A percentile compares a stretch with the other conserved stretches of the same genome.
These are phyloP conservation scores for Termitomyces sp. DNA, from an alignment of 768 basidiomycete species.

Conservation along the genomic window DNA sequence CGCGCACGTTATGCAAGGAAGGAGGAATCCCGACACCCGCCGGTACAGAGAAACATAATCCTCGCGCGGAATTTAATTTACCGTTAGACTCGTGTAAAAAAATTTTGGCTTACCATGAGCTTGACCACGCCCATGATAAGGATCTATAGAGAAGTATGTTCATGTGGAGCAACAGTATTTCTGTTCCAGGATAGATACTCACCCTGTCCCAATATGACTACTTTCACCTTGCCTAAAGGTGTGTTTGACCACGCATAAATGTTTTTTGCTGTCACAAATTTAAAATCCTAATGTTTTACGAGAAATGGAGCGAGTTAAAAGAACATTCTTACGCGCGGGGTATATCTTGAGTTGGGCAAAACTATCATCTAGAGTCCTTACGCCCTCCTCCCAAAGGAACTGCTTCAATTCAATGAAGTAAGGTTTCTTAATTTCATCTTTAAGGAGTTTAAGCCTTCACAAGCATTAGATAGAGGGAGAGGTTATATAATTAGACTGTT, in stretches of 20 bases:
- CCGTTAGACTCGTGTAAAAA: background rate
- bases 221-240: constrained; percentile 78
- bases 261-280: constrained; percentile 57
- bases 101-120: constrained; percentile 64
- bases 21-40: constrained; percentile 72
- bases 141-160: constrained; percentile 44
- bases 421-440: constrained; percentile 70
- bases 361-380: constrained; percentile 47
- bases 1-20: constrained; percentile 73
- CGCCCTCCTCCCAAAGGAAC: constrained; percentile 66
- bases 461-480: background rate
- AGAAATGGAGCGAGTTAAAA: constrained; percentile 1
- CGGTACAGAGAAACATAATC: constrained; percentile 89
- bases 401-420: constrained; percentile 74
- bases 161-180: constrained; percentile 7
- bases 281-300: constrained; percentile 3
- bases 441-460: constrained; percentile 67
- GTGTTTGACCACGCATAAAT: constrained; percentile 93
- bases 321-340: constrained; percentile 60
- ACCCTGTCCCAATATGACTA: constrained; percentile 84
- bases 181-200: constrained; percentile 11
- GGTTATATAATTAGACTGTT: background rate
- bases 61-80: constrained; percentile 32
- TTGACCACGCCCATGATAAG: constrained; percentile 77
- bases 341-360: constrained; percentile 57